Evolutionary conservation across 1,284 basidiomycete genomes (phyloP).

Genomic region (Pholiota adiposa): DNA sequence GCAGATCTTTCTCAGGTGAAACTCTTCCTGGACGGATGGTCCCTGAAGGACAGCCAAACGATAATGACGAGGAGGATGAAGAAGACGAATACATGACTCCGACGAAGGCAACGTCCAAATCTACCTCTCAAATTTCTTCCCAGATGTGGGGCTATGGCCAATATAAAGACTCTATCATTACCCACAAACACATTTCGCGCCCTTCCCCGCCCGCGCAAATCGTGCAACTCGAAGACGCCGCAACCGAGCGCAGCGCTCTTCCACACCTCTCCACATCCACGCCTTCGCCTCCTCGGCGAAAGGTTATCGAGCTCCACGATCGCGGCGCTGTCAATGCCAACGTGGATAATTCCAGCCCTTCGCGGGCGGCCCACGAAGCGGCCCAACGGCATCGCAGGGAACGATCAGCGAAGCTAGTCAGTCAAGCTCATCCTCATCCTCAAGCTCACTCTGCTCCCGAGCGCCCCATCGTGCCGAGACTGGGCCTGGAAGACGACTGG

Average conservation of each 20-base stretch:
- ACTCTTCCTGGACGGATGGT: neutral
- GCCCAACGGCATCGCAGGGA: neutral
- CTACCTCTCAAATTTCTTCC: constrained; percentile 24
- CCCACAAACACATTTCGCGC: neutral
- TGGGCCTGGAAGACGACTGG: constrained; percentile 38
- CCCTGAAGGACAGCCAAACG: neutral
- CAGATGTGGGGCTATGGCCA: constrained; percentile 20
- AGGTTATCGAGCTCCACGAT: constrained; percentile 6
- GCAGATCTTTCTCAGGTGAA: neutral
- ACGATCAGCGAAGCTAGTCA: neutral
- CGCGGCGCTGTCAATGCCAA: constrained; percentile 1
- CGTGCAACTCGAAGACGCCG: neutral
- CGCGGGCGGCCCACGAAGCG: neutral
- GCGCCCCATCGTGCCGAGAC: neutral
- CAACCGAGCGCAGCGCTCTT: neutral
- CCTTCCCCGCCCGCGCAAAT: neutral
- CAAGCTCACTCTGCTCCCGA: too few relatives aligned
- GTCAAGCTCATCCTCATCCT: neutral
- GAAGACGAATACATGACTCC: neutral
- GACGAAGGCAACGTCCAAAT: neutral
- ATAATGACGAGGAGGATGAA: neutral
- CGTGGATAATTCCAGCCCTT: constrained; percentile 13
- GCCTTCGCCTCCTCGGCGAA: neutral
- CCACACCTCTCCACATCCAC: too few relatives aligned
- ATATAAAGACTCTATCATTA: constrained; percentile 20